Evolutionary conservation across 192 early-diverging fungal genomes (phyloP).

Genomic region (Ambispora gerdemannii): DNA sequence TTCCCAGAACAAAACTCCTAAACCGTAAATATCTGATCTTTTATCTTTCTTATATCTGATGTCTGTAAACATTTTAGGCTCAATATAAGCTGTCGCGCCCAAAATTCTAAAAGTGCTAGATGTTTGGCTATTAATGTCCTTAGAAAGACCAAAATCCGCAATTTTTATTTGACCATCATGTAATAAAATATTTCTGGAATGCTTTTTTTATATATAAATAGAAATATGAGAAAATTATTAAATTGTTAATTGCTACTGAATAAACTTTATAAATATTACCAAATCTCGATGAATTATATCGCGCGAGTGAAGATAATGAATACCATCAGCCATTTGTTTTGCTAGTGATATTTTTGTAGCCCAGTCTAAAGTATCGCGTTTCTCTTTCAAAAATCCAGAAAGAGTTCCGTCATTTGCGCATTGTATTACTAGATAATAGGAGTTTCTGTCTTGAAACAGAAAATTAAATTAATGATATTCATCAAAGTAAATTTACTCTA

Average conservation of each 20-base stretch:
- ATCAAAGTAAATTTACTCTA: too few relatives aligned
- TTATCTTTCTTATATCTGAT: conserved; percentile 28
- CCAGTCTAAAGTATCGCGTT: not conserved
- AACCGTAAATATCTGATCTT: conserved; percentile 42
- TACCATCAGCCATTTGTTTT: not conserved
- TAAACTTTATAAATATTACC: not conserved
- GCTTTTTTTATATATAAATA: not conserved
- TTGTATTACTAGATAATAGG: too few relatives aligned
- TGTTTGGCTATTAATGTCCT: not conserved
- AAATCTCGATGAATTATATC: conserved; percentile 22
- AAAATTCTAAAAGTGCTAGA: not conserved
- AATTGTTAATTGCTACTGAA: not conserved
- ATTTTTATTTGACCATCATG: not conserved
- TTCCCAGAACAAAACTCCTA: conserved; percentile 46
- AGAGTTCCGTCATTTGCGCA: conserved; percentile 14
- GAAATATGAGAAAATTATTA: not conserved
- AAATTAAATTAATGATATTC: too few relatives aligned
- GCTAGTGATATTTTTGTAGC: not conserved
- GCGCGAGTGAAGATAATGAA: not conserved
- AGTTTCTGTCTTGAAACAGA: too few relatives aligned
- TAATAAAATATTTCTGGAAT: conserved; percentile 21
- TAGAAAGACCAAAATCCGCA: conserved; percentile 19
- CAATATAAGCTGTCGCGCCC: conserved; percentile 15
- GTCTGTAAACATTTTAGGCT: not conserved
- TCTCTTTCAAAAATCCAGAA: conserved; percentile 2